phyloP scores from a whole-genome alignment of 768 basidiomycete species.

The Hygrophorus pudorinus region DNA sequence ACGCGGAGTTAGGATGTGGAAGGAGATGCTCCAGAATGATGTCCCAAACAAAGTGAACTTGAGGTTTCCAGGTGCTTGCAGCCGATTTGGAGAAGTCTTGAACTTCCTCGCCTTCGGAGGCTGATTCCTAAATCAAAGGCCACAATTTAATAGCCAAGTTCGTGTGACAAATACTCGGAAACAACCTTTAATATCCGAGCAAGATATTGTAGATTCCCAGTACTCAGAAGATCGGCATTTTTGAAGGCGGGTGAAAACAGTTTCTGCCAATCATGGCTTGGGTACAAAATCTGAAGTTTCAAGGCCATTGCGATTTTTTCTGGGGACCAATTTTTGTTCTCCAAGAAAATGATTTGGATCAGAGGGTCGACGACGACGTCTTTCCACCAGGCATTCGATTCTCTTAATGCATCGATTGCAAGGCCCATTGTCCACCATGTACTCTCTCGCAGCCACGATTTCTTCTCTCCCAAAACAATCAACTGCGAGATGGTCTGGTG shows the following conservation, averaged over 20 bases:
- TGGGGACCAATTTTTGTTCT: conserved; percentile 61
- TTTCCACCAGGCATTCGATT: conserved; percentile 62
- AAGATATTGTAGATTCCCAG: conserved; percentile 62
- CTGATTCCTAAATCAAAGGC: conserved; percentile 37
- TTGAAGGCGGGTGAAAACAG: conserved; percentile 70
- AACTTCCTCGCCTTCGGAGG: conserved; percentile 42
- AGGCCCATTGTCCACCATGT: conserved; percentile 76
- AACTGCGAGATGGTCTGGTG: conserved; percentile 49
- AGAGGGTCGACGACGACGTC: conserved; percentile 45
- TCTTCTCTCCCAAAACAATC: conserved; percentile 64
- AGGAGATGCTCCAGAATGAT: conserved; percentile 71
- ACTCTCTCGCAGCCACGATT: conserved; percentile 86
- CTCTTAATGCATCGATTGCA: conserved; percentile 49
- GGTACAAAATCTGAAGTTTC: conserved; percentile 51
- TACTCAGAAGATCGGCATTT: conserved; percentile 54
- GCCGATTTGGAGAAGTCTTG: conserved; percentile 38
- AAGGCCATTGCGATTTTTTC: conserved; percentile 82
- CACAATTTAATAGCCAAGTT: conserved; percentile 6
- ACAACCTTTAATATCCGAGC: conserved; percentile 74
- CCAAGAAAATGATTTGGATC: conserved; percentile 42
- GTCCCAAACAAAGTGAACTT: conserved; percentile 89
- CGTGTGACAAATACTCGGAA: conserved; percentile 1
- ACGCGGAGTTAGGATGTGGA: conserved; percentile 29
- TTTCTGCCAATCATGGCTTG: conserved; percentile 57
- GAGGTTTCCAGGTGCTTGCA: conserved; percentile 71